phyloP scores from a whole-genome alignment of 2,329 filamentous ascomycete species.

The Exophiala bonariae region DNA sequence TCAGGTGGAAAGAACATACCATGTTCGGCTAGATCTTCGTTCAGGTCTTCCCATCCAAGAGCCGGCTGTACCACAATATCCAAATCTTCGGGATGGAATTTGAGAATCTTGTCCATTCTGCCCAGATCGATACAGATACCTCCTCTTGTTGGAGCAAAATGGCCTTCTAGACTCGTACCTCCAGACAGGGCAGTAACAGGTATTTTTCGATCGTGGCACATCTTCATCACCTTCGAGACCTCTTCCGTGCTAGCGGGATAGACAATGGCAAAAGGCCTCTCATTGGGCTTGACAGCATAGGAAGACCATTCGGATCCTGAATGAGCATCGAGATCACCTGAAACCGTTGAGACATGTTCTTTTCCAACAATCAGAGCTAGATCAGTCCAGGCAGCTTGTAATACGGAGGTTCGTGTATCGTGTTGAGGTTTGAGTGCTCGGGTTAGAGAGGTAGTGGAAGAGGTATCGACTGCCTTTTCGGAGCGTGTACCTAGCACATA shows the following conservation, averaged over 20 bases:
- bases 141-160: constrained; percentile 78
- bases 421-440: constrained; percentile 51
- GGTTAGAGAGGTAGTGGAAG: constrained; percentile 59
- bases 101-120: constrained; percentile 78
- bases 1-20: constrained; percentile 91
- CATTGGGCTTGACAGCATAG: constrained; percentile 41
- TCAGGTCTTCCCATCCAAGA: constrained; percentile 82
- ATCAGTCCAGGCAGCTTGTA: constrained; percentile 66
- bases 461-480: constrained; percentile 46
- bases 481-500: constrained; percentile 57
- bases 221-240: constrained; percentile 82
- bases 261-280: constrained; percentile 62
- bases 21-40: constrained; percentile 70
- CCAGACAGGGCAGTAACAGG: constrained; percentile 86
- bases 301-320: constrained; percentile 66
- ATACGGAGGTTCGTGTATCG: constrained; percentile 56
- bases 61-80: constrained; percentile 78
- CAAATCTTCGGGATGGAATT: constrained; percentile 73
- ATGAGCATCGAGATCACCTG: constrained; percentile 55
- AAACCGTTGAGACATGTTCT: constrained; percentile 61
- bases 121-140: constrained; percentile 85
- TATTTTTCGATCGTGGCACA: constrained; percentile 77
- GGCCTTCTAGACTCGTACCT: constrained; percentile 85
- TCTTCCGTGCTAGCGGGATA: constrained; percentile 78
- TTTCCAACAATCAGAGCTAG: constrained; percentile 62